These are phyloP conservation scores for Termitomyces sp. DNA, from an alignment of 768 basidiomycete genomes.

Conservation along the genomic window DNA sequence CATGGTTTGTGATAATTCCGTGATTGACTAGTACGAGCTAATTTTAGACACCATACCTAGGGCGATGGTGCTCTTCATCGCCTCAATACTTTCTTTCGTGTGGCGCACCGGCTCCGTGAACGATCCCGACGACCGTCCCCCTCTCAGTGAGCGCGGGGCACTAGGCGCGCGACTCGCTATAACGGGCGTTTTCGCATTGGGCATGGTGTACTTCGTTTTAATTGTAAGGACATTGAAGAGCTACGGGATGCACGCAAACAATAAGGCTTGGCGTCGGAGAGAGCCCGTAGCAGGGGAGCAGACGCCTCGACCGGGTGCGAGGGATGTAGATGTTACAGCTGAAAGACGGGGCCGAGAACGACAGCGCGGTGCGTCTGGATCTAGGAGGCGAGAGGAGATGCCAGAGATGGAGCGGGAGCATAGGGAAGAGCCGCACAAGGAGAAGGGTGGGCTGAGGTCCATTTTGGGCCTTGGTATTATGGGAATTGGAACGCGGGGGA, in stretches of 20 bases:
- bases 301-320: conserved; percentile 3
- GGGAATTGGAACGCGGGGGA: not conserved
- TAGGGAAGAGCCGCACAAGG: not conserved
- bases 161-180: conserved; percentile 54
- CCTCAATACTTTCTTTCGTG: conserved; percentile 61
- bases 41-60: conserved; percentile 20
- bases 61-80: conserved; percentile 66
- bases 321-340: conserved; percentile 15
- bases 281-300: conserved; percentile 1
- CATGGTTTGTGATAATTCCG: conserved; percentile 40
- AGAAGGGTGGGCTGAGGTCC: not conserved
- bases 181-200: conserved; percentile 50
- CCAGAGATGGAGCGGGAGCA: conserved; percentile 1
- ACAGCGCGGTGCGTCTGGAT: conserved; percentile 9
- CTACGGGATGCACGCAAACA: conserved; percentile 41
- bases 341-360: conserved; percentile 26
- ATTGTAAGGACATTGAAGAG: conserved; percentile 60
- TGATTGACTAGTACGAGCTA: not conserved
- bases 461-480: not conserved
- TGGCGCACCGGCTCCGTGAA: conserved; percentile 60
- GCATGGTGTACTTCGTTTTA: conserved; percentile 56
- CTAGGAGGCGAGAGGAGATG: conserved; percentile 14
- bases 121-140: conserved; percentile 32
- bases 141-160: conserved; percentile 33
- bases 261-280: conserved; percentile 6